Percentiles rank a stretch among this genome's conserved stretches.
Conservation (phyloP, 805 yeast genomes). For the Brettanomyces nanus region DNA sequence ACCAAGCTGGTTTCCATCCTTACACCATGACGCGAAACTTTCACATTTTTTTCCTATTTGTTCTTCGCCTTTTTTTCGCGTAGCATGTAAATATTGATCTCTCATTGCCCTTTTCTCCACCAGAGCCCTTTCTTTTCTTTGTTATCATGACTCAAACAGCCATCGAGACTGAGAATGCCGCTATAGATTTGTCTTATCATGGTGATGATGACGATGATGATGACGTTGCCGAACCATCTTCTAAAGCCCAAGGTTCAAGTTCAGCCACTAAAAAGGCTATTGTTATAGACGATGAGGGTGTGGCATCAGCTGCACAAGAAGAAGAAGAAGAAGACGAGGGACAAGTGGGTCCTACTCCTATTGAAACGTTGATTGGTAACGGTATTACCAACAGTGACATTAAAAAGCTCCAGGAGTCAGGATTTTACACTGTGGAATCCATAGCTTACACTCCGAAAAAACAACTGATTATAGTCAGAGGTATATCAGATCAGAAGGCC, state of each 20-base stretch:
- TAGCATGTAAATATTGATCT: not conserved
- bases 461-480: constrained; percentile 67
- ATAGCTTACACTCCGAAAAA: constrained; percentile 91
- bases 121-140: not conserved
- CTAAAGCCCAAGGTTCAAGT: constrained; percentile 7
- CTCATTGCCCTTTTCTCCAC: not conserved
- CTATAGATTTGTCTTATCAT: constrained; percentile 8
- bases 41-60: not conserved
- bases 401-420: constrained; percentile 71
- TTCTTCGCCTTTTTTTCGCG: not conserved
- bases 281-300: constrained; percentile 1
- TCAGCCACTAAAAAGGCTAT: not conserved
- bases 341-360: constrained; percentile 45
- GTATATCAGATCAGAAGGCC: constrained; percentile 93
- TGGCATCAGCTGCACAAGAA: not conserved
- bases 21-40: not conserved
- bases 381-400: constrained; percentile 80
- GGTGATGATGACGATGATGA: constrained; percentile 3
- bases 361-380: constrained; percentile 57
- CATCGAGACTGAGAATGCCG: not conserved
- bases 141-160: not conserved
- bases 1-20: not conserved
- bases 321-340: constrained; percentile 35
- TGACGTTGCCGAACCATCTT: not conserved
- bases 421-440: constrained; percentile 83